Conservation (phyloP, 495 filamentous ascomycete genomes). For the Penicillium coprophilum region DNA sequence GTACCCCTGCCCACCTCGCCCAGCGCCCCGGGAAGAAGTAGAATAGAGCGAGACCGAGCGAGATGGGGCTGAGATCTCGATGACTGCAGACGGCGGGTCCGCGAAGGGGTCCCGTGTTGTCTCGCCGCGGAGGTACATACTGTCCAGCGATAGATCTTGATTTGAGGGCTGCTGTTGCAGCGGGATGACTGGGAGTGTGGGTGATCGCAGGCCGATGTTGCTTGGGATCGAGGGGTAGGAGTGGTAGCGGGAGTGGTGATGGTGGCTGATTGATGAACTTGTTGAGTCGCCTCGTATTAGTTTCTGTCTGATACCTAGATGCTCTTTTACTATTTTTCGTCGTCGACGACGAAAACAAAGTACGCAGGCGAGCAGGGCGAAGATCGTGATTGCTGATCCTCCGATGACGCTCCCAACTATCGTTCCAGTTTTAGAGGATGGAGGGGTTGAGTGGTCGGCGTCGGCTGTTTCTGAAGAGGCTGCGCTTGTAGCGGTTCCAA, state of each 20-base stretch:
- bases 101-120: slow-evolving; percentile 13
- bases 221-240: slow-evolving; percentile 8
- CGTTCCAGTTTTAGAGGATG: slow-evolving; percentile 12
- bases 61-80: slow-evolving; percentile 16
- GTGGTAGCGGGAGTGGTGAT: slow-evolving; percentile 5
- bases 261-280: slow-evolving; percentile 7
- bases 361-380: slow-evolving; percentile 22
- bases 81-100: slow-evolving; percentile 8
- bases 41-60: slow-evolving; percentile 26
- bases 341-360: slow-evolving; percentile 26
- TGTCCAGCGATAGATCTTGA: slow-evolving; percentile 10
- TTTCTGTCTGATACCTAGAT: slow-evolving; percentile 18
- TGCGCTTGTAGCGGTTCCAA: not conserved
- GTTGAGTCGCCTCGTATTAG: slow-evolving; percentile 19
- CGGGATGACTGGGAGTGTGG: slow-evolving; percentile 8
- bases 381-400: slow-evolving; percentile 24
- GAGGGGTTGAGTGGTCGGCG: not conserved
- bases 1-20: not conserved
- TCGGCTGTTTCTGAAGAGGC: slow-evolving; percentile 1
- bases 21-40: slow-evolving; percentile 12
- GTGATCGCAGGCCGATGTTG: not conserved
- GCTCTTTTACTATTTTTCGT: slow-evolving; percentile 7
- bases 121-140: slow-evolving; percentile 8
- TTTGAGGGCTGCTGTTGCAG: slow-evolving; percentile 9
- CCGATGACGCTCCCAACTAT: slow-evolving; percentile 35